Base-by-base conservation (phyloP, 805 yeast genomes). In the Kodamaea leandrae region DNA sequence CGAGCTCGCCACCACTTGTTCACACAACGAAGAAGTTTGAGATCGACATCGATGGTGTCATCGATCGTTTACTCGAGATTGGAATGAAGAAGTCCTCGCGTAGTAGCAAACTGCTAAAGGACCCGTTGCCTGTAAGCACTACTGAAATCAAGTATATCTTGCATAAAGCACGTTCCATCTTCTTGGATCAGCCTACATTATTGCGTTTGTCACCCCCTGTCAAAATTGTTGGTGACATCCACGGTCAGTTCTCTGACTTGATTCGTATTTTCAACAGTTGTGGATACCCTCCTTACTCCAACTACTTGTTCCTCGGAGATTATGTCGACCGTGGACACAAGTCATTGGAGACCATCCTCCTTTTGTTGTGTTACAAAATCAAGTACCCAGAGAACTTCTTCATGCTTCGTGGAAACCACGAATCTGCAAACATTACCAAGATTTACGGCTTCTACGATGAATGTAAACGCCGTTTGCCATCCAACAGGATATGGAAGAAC, bases 161-260 rank as follows among this genome's bases (percentile, higher is more conserved):
- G 55, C 68, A 76, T 15, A 76, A 70, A 47, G 74, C 85, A 4
- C 65, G 87, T 43, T 76, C 78, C 36, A 67, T 82, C 13, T 80
- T 83, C 41, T 54, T 82, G 57, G 68, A 63, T 7, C 90, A 83
- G 51, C 89, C 90, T 6, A 73, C 82, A 24, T 57, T 83, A 39
- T 64, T 83, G 45, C 78, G 80, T 49, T 62, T 83, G 45, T 80
- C 84, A 2, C 83, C 93, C 0, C 90, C 93, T 0, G 91, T 85
- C 3, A 86, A 86, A 58, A 77, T 86, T 44, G 91, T 85, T 5
- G 93, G 93, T 32, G 89, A 87, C 63, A 82, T 86, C 41, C 93
- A 86, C 61, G 95, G 83, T 3, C 83, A 77, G 50, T 77, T 71
- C 50, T 61, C 65, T 48, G 83, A 77, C 55, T 64, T 77, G 47